These are phyloP conservation scores for Hanseniaspora hatyaiensis DNA, from an alignment of 805 yeast species.

Conservation along the genomic window DNA sequence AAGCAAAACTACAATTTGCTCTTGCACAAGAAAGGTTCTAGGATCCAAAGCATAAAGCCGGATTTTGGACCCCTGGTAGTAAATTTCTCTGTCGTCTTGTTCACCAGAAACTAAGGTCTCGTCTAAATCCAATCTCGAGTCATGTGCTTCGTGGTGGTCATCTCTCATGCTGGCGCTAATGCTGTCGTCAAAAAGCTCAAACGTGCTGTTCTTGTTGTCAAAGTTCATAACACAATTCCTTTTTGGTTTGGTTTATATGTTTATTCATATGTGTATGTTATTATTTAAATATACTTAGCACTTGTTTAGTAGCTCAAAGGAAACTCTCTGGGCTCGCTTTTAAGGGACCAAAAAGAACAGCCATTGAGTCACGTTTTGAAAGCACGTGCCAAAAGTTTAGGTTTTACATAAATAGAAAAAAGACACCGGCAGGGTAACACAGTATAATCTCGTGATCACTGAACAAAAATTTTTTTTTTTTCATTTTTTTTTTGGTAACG, in stretches of 20 bases:
- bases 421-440: too few relatives aligned
- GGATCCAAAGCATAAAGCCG: slow-evolving; percentile 12
- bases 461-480: not conserved
- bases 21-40: not conserved
- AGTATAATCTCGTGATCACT: too few relatives aligned
- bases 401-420: too few relatives aligned
- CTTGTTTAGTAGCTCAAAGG: too few relatives aligned
- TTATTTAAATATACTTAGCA: too few relatives aligned
- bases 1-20: not conserved
- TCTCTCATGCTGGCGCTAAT: slow-evolving; percentile 1
- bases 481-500: not conserved
- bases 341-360: too few relatives aligned
- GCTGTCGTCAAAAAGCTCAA: not conserved
- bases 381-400: too few relatives aligned
- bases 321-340: too few relatives aligned
- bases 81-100: not conserved
- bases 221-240: too few relatives aligned
- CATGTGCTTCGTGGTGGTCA: not conserved
- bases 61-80: not conserved
- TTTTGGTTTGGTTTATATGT: not conserved
- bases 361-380: too few relatives aligned
- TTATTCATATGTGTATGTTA: too few relatives aligned
- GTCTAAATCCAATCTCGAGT: not conserved
- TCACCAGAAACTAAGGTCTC: not conserved
- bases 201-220: not conserved